phyloP scores from a whole-genome alignment of 164 flowering plant genomes.

The Chimonanthus salicifolius region DNA sequence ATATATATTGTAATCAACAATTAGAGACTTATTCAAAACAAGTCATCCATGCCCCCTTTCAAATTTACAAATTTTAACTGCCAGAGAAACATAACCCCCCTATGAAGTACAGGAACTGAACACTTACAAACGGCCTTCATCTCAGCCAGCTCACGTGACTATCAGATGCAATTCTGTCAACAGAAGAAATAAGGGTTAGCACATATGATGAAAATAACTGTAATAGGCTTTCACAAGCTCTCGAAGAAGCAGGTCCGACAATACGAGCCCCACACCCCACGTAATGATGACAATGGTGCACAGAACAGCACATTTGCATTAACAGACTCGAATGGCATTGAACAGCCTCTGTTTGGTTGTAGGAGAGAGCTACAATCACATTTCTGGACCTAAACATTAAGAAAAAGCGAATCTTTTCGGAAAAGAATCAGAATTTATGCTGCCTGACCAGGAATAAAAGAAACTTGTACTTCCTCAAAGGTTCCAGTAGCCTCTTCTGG shows the following conservation, averaged over 20 bases:
- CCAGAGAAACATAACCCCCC: background rate
- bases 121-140: background rate
- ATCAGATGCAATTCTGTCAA: conserved; percentile 2
- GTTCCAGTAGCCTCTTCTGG: conserved; percentile 23
- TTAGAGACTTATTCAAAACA: too few relatives aligned
- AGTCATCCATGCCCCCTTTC: too few relatives aligned
- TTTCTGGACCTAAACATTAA: conserved; percentile 40
- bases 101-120: background rate
- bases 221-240: background rate
- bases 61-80: conserved; percentile 12
- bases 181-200: conserved; percentile 5
- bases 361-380: conserved; percentile 55
- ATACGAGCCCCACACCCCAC: background rate
- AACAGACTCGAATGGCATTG: background rate
- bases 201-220: background rate
- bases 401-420: conserved; percentile 37
- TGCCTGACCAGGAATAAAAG: conserved; percentile 12
- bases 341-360: conserved; percentile 14
- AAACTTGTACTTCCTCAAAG: conserved; percentile 12
- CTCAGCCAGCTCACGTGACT: background rate
- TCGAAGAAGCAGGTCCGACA: background rate
- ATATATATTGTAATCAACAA: too few relatives aligned
- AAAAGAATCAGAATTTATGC: conserved; percentile 19
- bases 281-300: background rate
- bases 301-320: background rate